phyloP scores from a whole-genome alignment of 805 yeast genomes.

The Kregervanrija fluxuum region DNA sequence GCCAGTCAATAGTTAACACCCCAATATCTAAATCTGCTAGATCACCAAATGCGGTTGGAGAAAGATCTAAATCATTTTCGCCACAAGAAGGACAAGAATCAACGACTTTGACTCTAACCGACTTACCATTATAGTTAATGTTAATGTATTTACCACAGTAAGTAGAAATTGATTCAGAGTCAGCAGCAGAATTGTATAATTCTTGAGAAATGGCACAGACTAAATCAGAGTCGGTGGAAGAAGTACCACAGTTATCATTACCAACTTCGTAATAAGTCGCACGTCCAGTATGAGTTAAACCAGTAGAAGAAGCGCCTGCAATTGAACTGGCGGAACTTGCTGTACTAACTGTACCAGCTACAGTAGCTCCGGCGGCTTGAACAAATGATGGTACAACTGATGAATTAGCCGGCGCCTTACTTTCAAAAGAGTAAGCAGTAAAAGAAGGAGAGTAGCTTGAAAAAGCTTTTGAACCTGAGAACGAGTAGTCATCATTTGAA shows the following conservation, averaged over 20 bases:
- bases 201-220: slow-evolving; percentile 44
- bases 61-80: slow-evolving; percentile 41
- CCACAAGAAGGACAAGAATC: slow-evolving; percentile 48
- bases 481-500: background rate
- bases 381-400: background rate
- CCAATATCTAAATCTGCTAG: slow-evolving; percentile 42
- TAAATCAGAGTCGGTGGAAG: slow-evolving; percentile 32
- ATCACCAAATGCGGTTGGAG: slow-evolving; percentile 43
- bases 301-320: slow-evolving; percentile 6
- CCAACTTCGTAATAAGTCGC: slow-evolving; percentile 44
- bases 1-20: slow-evolving; percentile 41
- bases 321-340: slow-evolving; percentile 4
- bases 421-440: background rate
- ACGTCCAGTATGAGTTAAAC: slow-evolving; percentile 28
- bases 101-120: slow-evolving; percentile 45
- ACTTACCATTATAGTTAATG: slow-evolving; percentile 39
- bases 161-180: slow-evolving; percentile 24
- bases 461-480: background rate
- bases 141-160: slow-evolving; percentile 45
- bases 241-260: slow-evolving; percentile 45
- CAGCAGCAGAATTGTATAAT: slow-evolving; percentile 27
- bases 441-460: background rate
- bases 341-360: no score
- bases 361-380: slow-evolving; percentile 5
- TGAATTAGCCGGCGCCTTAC: background rate